A percentile compares a stretch with the other conserved stretches of the same genome.
phyloP scores from a whole-genome alignment of 2,329 filamentous ascomycete species.

The Epichloe hybrida region DNA sequence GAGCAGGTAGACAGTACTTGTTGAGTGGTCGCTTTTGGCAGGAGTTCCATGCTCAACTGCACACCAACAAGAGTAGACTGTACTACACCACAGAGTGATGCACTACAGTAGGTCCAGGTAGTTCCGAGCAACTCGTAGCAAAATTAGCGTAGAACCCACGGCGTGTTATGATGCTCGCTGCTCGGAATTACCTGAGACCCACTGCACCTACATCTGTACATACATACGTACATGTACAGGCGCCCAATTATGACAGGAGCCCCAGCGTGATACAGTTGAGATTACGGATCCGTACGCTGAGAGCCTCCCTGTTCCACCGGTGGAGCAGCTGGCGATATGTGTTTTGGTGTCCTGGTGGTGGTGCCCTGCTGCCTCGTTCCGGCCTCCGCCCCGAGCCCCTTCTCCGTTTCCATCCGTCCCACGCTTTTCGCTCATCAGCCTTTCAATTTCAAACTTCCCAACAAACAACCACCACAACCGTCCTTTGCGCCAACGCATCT shows the following conservation, averaged over 20 bases:
- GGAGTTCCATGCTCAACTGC: not conserved
- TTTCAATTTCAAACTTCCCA: constrained; percentile 16
- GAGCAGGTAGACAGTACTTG: not conserved
- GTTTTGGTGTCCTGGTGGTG: not conserved
- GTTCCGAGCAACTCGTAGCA: too few species aligned
- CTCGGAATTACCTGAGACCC: too few species aligned
- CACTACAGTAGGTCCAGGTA: too few species aligned
- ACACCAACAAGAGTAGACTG: not conserved
- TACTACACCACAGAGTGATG: not conserved
- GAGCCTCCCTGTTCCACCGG: not conserved
- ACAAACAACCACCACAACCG: constrained; percentile 10
- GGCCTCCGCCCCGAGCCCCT: constrained; percentile 13
- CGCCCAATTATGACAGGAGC: not conserved
- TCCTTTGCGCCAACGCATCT: constrained; percentile 8
- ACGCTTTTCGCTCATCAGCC: constrained; percentile 20
- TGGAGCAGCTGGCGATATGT: not conserved
- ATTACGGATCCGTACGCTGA: not conserved
- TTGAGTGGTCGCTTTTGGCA: not conserved
- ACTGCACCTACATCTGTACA: too few species aligned
- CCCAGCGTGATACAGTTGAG: not conserved
- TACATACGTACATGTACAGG: not conserved
- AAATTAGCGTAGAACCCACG: too few species aligned
- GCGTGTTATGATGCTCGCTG: too few species aligned
- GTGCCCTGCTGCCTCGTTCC: constrained; percentile 7
- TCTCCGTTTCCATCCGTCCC: constrained; percentile 17